phyloP scores from a whole-genome alignment of 2,329 filamentous ascomycete genomes.

The Byssochlamys sp. region DNA sequence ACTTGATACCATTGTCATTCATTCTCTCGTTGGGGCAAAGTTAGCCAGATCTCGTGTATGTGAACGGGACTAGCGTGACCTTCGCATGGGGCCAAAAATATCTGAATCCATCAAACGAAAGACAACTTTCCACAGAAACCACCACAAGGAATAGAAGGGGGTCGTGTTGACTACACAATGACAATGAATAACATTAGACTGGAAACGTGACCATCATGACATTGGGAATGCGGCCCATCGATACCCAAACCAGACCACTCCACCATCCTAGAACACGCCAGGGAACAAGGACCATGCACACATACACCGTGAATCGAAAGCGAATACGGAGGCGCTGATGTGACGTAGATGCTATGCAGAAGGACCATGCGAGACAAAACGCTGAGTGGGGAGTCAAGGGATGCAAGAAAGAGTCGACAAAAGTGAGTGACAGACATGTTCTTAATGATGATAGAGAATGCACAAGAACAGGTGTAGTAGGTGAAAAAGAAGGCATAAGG shows the following conservation, averaged over 20 bases:
- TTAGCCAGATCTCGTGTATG: background rate
- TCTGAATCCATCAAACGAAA: background rate
- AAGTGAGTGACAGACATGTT: background rate
- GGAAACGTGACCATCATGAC: background rate
- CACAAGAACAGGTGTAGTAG: background rate
- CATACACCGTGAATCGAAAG: slow-evolving; percentile 1
- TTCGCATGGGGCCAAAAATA: background rate
- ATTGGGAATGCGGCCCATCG: background rate
- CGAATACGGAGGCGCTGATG: background rate
- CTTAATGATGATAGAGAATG: background rate
- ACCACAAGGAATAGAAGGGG: background rate
- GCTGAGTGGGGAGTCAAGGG: background rate
- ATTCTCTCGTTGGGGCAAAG: background rate
- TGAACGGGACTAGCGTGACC: background rate
- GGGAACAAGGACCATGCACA: background rate
- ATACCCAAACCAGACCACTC: background rate
- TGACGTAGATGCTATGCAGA: slow-evolving; percentile 1
- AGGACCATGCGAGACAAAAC: background rate
- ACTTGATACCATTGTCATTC: background rate
- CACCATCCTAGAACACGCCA: slow-evolving; percentile 2
- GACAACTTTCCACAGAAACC: background rate
- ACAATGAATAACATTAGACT: background rate
- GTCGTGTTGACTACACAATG: background rate
- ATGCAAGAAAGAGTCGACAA: background rate
- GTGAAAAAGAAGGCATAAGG: background rate